phyloP scores from a whole-genome alignment of 441 rosid species.

The Pelargonium fulgidum region DNA sequence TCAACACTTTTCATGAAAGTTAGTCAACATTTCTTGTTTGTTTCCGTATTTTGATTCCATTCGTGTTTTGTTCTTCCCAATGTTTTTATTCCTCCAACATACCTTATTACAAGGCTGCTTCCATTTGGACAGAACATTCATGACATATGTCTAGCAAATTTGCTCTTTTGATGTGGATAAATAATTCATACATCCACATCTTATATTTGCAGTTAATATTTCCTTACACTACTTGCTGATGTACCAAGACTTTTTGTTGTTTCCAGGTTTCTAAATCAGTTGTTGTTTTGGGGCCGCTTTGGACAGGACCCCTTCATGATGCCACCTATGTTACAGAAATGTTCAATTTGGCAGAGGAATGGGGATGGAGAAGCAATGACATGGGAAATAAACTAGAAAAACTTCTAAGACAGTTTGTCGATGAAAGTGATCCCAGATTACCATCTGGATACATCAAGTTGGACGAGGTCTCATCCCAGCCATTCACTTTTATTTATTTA shows the following conservation, averaged over 20 bases:
- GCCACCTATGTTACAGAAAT: slow-evolving; percentile 48
- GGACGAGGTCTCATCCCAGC: slow-evolving; percentile 53
- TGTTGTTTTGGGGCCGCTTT: slow-evolving; percentile 71
- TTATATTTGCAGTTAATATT: neutral
- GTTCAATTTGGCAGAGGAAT: slow-evolving; percentile 51
- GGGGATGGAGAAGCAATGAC: slow-evolving; percentile 69
- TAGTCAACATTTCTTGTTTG: neutral
- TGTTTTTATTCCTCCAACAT: neutral
- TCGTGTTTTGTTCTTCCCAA: neutral
- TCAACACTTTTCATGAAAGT: neutral
- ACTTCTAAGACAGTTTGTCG: slow-evolving; percentile 59
- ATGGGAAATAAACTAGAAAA: slow-evolving; percentile 47
- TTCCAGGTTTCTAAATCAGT: slow-evolving; percentile 42
- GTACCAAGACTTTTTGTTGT: slow-evolving; percentile 10
- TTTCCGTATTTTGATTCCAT: neutral
- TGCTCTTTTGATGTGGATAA: too few relatives aligned
- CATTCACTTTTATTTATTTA: neutral
- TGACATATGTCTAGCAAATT: too few relatives aligned
- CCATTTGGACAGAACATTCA: neutral
- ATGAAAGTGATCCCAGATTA: slow-evolving; percentile 73
- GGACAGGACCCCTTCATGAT: slow-evolving; percentile 82
- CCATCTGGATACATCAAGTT: slow-evolving; percentile 77
- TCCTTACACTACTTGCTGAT: neutral
- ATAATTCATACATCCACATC: too few relatives aligned
- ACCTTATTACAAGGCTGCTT: neutral